Base-by-base conservation (phyloP, 2,329 filamentous ascomycete genomes). In the Fusarium sp. region DNA sequence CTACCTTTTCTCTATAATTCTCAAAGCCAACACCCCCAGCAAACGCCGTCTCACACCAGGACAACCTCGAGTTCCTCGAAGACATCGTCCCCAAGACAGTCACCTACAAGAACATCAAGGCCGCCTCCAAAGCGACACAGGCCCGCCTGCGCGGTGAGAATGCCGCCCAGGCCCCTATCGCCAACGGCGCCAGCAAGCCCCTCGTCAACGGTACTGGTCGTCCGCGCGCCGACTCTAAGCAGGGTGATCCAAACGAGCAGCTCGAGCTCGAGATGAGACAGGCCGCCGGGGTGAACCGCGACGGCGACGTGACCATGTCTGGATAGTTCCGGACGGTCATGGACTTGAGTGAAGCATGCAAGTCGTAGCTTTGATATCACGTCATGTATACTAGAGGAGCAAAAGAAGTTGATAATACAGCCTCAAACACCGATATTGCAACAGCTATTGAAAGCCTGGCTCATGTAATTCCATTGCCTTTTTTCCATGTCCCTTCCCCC, bases 51-150 rank as follows among this genome's bases (percentile, higher is more conserved):
- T 90, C 93, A 9, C 93, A 95, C 81, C 92, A 95, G 72, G 97
- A 98, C 83, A 97, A 97, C 82, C 92, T 99, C 61, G 95, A 99
- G 82, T 99, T 99, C 81, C 90, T 99, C 16, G 89, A 93, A 72
- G 97, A 99, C 83, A 91, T 97, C 29, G 93, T 98, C 41, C 97
- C 97, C 67, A 93, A 93, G 81, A 98, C 95, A 1, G 90, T 92
- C 7, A 92, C 94, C 18, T 97, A 92, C 85, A 94, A 93, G 81
- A 90, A 94, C 76, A 90, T 93, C 84, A 96, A 95, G 85, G 91
- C 91, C 52, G 79, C 90, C 73, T 86, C 89, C 1, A 84, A 84
- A 13, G 85, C 86, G 1, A 86, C 84, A 5, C 86, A 88, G 58
- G 85, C 87, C 24, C 83, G 84, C 63, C 83, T 82, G 13, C 77